Conservation (phyloP, 768 basidiomycete species). For the Pleurotus djamor region DNA sequence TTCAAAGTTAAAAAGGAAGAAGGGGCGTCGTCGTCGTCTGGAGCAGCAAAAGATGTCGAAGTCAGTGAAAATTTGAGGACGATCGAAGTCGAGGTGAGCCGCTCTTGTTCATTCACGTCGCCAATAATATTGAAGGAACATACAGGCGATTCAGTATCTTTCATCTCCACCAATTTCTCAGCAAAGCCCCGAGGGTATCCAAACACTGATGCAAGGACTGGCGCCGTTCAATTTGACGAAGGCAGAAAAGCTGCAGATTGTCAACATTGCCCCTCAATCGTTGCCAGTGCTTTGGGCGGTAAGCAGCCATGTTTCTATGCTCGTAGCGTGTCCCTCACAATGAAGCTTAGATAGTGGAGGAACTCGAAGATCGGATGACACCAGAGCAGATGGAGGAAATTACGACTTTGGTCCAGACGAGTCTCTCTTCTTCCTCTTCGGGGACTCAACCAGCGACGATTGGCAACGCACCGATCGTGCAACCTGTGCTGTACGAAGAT, state of each 20-base stretch:
- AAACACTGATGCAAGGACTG: conserved; percentile 64
- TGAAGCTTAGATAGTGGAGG: conserved; percentile 97
- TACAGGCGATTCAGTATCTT: conserved; percentile 84
- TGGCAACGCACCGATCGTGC: not conserved
- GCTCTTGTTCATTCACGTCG: not conserved
- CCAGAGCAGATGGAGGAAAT: conserved; percentile 70
- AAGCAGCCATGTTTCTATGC: conserved; percentile 70
- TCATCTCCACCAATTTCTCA: conserved; percentile 65
- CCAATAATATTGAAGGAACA: not conserved
- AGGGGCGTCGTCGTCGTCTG: conserved; percentile 38
- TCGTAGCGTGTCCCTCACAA: too few relatives aligned
- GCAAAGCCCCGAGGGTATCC: conserved; percentile 66
- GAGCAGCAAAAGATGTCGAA: conserved; percentile 43
- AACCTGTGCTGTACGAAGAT: conserved; percentile 6
- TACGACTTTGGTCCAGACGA: conserved; percentile 50
- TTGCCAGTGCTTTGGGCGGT: conserved; percentile 32
- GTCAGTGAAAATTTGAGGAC: conserved; percentile 82
- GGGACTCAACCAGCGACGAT: not conserved
- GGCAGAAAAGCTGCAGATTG: conserved; percentile 87
- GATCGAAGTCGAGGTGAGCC: conserved; percentile 76
- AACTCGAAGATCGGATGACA: conserved; percentile 75
- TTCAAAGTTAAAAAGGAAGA: conserved; percentile 78
- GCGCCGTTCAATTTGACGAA: conserved; percentile 77
- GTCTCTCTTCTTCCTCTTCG: conserved; percentile 20
- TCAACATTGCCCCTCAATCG: conserved; percentile 74